Evolutionary conservation across 148 eudicot genomes (phyloP), one percentile per base, ranked within the genome.

Genomic region (Heliosperma pusillum): DNA sequence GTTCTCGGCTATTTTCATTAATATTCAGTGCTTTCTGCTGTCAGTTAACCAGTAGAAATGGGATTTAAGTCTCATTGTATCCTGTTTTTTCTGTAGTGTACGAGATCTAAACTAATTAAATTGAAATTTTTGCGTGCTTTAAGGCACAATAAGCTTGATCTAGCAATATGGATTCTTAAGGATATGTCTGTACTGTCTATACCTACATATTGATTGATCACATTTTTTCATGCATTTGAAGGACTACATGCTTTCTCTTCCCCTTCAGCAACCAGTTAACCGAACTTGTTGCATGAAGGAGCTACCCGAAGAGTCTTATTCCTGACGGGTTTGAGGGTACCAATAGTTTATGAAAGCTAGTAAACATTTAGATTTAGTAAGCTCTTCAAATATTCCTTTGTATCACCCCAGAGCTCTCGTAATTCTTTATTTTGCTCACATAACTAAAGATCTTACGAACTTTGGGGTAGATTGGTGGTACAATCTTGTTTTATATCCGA

Each of bases 1-100:
- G 98, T 94, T 77, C 83, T 94, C 67, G 97, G 98, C 63, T 91
- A 87, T 75, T 94, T 94, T 69, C 88, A 91, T 75, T 90, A 74
- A 82, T 25, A 5, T 25, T 12, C 55, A 45, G 33, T 26, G 52
- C 52, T 40, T 72, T 65, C 27, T 56, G 72, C 45, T 61, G 57
- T 79, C 57, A 42, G 52, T 79, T 11, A 52, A 62, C 22, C n/a
- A 33, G 62, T 27, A 42, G 77, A 69, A 17, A 42, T 59, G 27
- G 40, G 47, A 15, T 21, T 73, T 52, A n/a, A n/a, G n/a, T n/a
- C n/a, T n/a, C n/a, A 16, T 66, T 78, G 75, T 10, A 53, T 57
- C 65, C 11, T 44, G 65, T 69, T 74, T 21, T 60, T 11, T 21
- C 55, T 70, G 33, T 36, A 63, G 13, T 26, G 50, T 65, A 24